Percentiles rank a stretch among this genome's conserved stretches.
These are phyloP conservation scores for Colletotrichum noveboracense DNA, from an alignment of 2,329 filamentous ascomycete genomes.

Conservation along the genomic window DNA sequence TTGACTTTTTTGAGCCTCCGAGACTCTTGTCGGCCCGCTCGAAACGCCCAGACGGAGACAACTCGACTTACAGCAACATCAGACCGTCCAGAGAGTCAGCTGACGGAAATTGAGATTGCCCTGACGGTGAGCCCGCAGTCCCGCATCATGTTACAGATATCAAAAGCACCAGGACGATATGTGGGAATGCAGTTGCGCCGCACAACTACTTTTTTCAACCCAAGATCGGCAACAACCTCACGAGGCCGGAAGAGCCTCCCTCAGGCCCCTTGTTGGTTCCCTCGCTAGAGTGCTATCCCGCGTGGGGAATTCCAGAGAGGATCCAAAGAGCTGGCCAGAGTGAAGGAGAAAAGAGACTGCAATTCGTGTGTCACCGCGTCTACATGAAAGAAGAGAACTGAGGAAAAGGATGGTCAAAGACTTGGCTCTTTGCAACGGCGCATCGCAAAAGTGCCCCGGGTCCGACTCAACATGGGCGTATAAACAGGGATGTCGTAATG, in stretches of 20 bases:
- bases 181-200: background rate
- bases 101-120: slow-evolving; percentile 7
- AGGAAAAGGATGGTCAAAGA: slow-evolving; percentile 33
- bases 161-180: background rate
- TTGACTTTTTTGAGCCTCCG: background rate
- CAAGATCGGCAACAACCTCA: background rate
- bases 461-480: background rate
- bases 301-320: background rate
- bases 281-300: slow-evolving; percentile 7
- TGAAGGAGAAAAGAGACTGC: slow-evolving; percentile 8
- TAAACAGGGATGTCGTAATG: background rate
- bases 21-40: background rate
- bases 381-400: background rate
- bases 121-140: background rate
- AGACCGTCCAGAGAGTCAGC: background rate
- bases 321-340: background rate
- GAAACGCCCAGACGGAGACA: background rate
- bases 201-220: background rate
- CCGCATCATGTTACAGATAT: background rate
- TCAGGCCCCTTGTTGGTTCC: slow-evolving; percentile 9
- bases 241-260: background rate
- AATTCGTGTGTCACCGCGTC: background rate
- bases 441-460: slow-evolving; percentile 8
- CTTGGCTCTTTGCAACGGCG: slow-evolving; percentile 24
- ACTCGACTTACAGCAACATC: background rate